These are phyloP conservation scores for Aspergillus eucalypticola DNA, from an alignment of 2,329 filamentous ascomycete species.

Conservation along the genomic window DNA sequence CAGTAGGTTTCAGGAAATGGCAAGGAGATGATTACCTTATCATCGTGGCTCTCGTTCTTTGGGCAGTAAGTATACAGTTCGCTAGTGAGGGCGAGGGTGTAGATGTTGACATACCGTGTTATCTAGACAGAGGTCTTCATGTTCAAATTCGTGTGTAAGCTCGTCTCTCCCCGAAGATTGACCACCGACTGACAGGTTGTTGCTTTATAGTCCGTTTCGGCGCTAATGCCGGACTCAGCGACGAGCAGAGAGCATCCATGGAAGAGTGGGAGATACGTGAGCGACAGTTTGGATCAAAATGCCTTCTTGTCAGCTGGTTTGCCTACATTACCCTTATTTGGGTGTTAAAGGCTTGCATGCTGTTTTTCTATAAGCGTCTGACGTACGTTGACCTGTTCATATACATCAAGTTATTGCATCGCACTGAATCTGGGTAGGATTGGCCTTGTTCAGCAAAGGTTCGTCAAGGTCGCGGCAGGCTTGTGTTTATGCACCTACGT, in stretches of 20 bases:
- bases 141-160: slow-evolving; percentile 26
- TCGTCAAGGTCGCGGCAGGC: slow-evolving; percentile 39
- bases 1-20: slow-evolving; percentile 44
- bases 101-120: slow-evolving; percentile 7
- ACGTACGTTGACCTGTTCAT: slow-evolving; percentile 34
- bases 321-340: slow-evolving; percentile 48
- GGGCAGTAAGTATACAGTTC: slow-evolving; percentile 33
- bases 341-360: slow-evolving; percentile 46
- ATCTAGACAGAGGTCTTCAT: slow-evolving; percentile 15
- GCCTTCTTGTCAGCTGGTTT: slow-evolving; percentile 42
- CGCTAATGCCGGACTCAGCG: slow-evolving; percentile 41
- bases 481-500: slow-evolving; percentile 35
- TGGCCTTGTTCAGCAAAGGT: slow-evolving; percentile 40
- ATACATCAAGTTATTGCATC: not conserved
- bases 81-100: too few species aligned
- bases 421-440: slow-evolving; percentile 25
- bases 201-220: slow-evolving; percentile 36
- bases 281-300: slow-evolving; percentile 37
- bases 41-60: slow-evolving; percentile 38
- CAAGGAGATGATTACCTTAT: slow-evolving; percentile 50
- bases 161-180: not conserved
- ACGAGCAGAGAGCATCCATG: slow-evolving; percentile 34
- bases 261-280: slow-evolving; percentile 30
- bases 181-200: not conserved
- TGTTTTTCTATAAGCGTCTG: slow-evolving; percentile 48